Conservation (phyloP, 306 rosid species). For the Dryas octopetala region DNA sequence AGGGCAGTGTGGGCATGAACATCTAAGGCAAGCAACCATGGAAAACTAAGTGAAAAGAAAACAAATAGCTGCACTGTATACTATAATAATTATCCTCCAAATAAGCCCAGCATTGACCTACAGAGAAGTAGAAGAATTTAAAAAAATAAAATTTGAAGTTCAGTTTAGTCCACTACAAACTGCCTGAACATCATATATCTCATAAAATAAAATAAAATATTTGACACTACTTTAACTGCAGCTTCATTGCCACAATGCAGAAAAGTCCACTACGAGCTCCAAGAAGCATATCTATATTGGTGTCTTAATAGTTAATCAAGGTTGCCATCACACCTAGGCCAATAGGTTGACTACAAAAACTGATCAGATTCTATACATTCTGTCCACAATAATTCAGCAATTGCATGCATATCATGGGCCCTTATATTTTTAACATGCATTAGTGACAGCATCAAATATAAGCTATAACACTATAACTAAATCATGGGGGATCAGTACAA, state of each 20-base stretch:
- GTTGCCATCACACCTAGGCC: no score
- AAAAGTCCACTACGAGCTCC: not conserved
- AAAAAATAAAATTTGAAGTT: not conserved
- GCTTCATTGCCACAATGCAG: not conserved
- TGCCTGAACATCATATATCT: not conserved
- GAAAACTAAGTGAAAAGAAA: not conserved
- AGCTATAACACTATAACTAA: not conserved
- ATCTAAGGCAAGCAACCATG: conserved; percentile 4
- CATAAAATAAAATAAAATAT: no score
- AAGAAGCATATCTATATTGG: not conserved
- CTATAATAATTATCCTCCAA: not conserved
- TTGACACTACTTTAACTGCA: not conserved
- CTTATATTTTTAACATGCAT: not conserved
- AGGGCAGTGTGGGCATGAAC: not conserved
- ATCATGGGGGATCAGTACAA: not conserved
- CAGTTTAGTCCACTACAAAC: not conserved
- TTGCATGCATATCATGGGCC: not conserved
- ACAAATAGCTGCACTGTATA: not conserved
- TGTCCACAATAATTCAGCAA: not conserved
- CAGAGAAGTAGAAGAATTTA: not conserved
- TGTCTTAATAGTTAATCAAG: not conserved
- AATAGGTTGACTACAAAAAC: not conserved
- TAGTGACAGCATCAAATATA: not conserved
- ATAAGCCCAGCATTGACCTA: not conserved
- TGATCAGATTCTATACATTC: not conserved